Conservation (phyloP, 1,284 basidiomycete genomes). For the Pseudozyma thailandica region DNA sequence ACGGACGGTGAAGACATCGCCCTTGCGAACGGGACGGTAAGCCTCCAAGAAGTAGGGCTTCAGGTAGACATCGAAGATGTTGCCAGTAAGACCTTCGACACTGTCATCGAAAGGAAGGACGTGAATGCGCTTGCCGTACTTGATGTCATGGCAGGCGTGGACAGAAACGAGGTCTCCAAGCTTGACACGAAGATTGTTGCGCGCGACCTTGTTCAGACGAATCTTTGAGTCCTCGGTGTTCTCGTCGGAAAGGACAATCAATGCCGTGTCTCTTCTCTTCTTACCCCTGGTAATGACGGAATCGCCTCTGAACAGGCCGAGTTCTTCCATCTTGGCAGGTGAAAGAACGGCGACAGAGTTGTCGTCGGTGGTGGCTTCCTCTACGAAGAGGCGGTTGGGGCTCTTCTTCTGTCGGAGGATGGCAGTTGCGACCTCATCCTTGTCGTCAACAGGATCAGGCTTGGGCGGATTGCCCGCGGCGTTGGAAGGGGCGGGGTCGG, state of each 20-base stretch:
- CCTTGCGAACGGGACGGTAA: conserved; percentile 92
- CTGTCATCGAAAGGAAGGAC: conserved; percentile 98
- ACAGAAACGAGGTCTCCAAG: conserved; percentile 95
- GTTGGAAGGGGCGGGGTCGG: conserved; percentile 44
- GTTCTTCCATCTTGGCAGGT: conserved; percentile 94
- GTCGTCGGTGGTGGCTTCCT: conserved; percentile 68
- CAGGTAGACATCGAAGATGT: conserved; percentile 98
- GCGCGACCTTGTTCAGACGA: conserved; percentile 96
- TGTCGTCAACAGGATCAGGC: conserved; percentile 40
- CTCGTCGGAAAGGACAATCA: conserved; percentile 94
- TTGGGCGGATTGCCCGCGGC: conserved; percentile 27
- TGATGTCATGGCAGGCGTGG: conserved; percentile 96
- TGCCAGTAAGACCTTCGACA: conserved; percentile 93
- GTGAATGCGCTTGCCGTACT: conserved; percentile 98
- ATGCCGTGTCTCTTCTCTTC: conserved; percentile 88
- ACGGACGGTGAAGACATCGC: conserved; percentile 97
- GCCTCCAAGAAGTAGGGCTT: conserved; percentile 99
- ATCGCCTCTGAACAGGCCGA: conserved; percentile 93
- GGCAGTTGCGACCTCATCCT: conserved; percentile 65
- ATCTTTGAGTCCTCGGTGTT: conserved; percentile 97
- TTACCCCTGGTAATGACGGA: conserved; percentile 76
- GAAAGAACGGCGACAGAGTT: conserved; percentile 87
- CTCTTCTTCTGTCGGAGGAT: conserved; percentile 65
- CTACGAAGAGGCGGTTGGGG: conserved; percentile 66
- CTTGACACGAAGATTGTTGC: conserved; percentile 97